Conservation (phyloP, 371 early-diverging fungal species). For the Apophysomyces sp. region DNA sequence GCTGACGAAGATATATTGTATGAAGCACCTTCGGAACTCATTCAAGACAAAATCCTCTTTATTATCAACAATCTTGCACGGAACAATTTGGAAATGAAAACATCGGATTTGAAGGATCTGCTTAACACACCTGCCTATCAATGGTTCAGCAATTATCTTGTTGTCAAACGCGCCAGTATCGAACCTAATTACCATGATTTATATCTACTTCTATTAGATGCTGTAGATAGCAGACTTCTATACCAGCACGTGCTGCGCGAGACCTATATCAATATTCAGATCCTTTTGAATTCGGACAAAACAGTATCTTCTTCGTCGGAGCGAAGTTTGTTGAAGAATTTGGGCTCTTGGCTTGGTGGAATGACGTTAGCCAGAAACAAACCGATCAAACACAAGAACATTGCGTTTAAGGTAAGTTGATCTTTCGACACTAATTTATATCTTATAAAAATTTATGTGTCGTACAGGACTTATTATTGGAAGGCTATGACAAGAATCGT, state of each 20-base stretch:
- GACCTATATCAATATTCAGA: constrained; percentile 83
- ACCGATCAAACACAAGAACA: constrained; percentile 91
- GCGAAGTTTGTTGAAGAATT: constrained; percentile 86
- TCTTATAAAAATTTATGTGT: not conserved
- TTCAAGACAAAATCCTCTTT: constrained; percentile 93
- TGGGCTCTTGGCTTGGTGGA: constrained; percentile 97
- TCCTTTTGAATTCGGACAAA: constrained; percentile 89
- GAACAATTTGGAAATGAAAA: constrained; percentile 83
- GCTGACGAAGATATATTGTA: constrained; percentile 39
- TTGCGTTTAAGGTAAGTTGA: constrained; percentile 81
- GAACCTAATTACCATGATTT: constrained; percentile 95
- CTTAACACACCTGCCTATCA: constrained; percentile 65
- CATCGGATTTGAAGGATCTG: constrained; percentile 73
- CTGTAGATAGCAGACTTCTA: constrained; percentile 61
- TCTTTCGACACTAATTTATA: not conserved
- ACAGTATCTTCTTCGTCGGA: constrained; percentile 90
- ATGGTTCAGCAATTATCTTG: constrained; percentile 93
- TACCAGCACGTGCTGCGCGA: constrained; percentile 80
- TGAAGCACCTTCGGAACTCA: constrained; percentile 67
- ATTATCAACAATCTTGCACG: constrained; percentile 93
- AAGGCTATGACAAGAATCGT: constrained; percentile 85
- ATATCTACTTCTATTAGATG: constrained; percentile 79
- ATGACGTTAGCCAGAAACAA: constrained; percentile 91
- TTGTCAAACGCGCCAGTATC: constrained; percentile 91
- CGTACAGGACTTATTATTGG: constrained; percentile 77